phyloP scores from a whole-genome alignment of 2,329 filamentous ascomycete species.

The Aspergillus eucalypticola region DNA sequence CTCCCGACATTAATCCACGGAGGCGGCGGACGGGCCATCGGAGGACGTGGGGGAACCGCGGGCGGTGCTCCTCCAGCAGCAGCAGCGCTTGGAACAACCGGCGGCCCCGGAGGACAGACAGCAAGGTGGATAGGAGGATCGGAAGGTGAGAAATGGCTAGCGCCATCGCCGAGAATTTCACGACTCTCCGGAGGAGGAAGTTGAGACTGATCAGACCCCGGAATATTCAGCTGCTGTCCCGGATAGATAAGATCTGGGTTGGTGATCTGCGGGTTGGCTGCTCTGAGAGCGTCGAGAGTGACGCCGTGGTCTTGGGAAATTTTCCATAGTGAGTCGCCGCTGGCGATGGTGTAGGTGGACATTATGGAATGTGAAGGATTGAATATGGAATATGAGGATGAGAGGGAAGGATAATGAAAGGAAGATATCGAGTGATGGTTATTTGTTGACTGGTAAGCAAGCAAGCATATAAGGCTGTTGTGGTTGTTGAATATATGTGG shows the following conservation, averaged over 20 bases:
- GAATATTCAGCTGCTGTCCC: slow-evolving; percentile 7
- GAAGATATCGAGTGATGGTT: background rate
- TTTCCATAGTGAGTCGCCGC: slow-evolving; percentile 11
- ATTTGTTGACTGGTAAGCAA: background rate
- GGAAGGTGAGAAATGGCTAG: background rate
- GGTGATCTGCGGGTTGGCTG: slow-evolving; percentile 13
- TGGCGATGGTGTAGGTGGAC: slow-evolving; percentile 8
- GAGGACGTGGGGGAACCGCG: slow-evolving; percentile 5
- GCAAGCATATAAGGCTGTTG: background rate
- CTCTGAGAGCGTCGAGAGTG: slow-evolving; percentile 3
- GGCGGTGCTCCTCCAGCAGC: background rate
- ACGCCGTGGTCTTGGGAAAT: slow-evolving; percentile 9
- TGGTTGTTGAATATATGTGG: background rate
- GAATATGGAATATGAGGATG: background rate
- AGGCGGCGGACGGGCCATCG: background rate
- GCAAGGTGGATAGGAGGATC: background rate
- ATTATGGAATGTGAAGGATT: background rate
- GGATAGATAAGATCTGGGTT: slow-evolving; percentile 11
- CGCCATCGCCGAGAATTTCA: background rate
- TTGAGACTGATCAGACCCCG: background rate
- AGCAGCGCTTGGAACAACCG: background rate
- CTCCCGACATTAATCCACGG: background rate
- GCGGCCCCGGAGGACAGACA: background rate
- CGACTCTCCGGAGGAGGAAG: background rate
- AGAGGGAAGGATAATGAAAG: background rate